Evolutionary conservation across 345 rosid genomes (phyloP).

Genomic region (Brassica cretica): DNA sequence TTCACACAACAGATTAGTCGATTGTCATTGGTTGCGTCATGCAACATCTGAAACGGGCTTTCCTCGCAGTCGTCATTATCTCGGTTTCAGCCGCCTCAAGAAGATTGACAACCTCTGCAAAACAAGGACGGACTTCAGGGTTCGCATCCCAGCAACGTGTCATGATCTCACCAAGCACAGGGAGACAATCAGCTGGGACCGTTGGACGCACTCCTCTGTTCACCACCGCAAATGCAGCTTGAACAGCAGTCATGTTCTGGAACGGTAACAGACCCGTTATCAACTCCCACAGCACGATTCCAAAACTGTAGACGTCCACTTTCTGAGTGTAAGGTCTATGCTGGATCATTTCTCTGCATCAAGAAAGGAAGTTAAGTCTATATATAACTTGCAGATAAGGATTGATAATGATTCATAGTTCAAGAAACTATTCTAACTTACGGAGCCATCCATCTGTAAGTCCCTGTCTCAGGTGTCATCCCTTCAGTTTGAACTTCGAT

Average conservation of each 20-base stretch:
- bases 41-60: constrained; percentile 57
- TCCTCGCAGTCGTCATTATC: constrained; percentile 43
- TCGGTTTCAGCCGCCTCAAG: constrained; percentile 49
- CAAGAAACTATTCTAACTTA: constrained; percentile 35
- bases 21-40: constrained; percentile 49
- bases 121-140: constrained; percentile 48
- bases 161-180: constrained; percentile 49
- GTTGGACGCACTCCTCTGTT: constrained; percentile 45
- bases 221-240: constrained; percentile 51
- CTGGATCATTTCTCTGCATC: constrained; percentile 60
- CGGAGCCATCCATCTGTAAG: constrained; percentile 64
- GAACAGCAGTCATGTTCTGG: constrained; percentile 48
- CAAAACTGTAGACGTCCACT: constrained; percentile 62
- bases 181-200: constrained; percentile 45
- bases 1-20: constrained; percentile 35
- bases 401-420: background rate
- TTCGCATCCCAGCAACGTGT: constrained; percentile 50
- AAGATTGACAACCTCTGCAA: constrained; percentile 43
- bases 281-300: constrained; percentile 60
- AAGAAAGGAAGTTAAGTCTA: background rate
- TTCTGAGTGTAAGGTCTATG: constrained; percentile 59
- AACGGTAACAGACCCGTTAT: constrained; percentile 48
- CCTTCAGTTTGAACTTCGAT: constrained; percentile 49
- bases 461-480: constrained; percentile 58
- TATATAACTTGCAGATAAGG: constrained; percentile 8